These are phyloP conservation scores for Leccinum subatratum DNA, from an alignment of 1,284 basidiomycete genomes.

Conservation along the genomic window DNA sequence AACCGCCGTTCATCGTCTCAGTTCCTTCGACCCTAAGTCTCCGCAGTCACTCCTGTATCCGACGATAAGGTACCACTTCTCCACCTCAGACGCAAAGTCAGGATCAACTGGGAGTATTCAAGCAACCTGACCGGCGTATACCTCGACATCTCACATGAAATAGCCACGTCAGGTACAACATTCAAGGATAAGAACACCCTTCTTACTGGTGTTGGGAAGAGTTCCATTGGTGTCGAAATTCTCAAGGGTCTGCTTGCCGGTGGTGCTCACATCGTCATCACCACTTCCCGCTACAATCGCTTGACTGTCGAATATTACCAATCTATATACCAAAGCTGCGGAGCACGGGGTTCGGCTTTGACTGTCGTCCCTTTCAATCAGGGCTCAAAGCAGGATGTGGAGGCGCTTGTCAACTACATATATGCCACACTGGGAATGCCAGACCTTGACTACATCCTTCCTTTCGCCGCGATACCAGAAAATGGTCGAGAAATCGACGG, in stretches of 20 bases:
- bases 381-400: too few species aligned
- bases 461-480: slow-evolving; percentile 97
- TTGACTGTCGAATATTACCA: slow-evolving; percentile 98
- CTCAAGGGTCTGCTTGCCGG: slow-evolving; percentile 95
- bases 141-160: slow-evolving; percentile 96
- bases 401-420: slow-evolving; percentile 94
- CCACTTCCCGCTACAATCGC: slow-evolving; percentile 92
- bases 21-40: slow-evolving; percentile 86
- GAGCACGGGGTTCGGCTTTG: too few species aligned
- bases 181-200: slow-evolving; percentile 99
- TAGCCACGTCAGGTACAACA: slow-evolving; percentile 95
- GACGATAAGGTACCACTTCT: slow-evolving; percentile 92
- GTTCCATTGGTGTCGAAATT: slow-evolving; percentile 96
- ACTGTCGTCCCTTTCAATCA: too few species aligned
- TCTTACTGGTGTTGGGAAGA: slow-evolving; percentile 95
- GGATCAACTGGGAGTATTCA: slow-evolving; percentile 92
- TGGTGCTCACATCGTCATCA: slow-evolving; percentile 94
- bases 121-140: slow-evolving; percentile 95
- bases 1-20: slow-evolving; percentile 85
- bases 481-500: slow-evolving; percentile 98
- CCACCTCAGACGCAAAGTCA: slow-evolving; percentile 97
- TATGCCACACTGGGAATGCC: slow-evolving; percentile 89
- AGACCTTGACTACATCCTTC: slow-evolving; percentile 98
- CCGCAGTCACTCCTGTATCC: slow-evolving; percentile 72
- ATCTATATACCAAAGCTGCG: slow-evolving; percentile 91